Evolutionary conservation across 495 filamentous ascomycete species (phyloP).

Genomic region (Aspergillus funiculosus): DNA sequence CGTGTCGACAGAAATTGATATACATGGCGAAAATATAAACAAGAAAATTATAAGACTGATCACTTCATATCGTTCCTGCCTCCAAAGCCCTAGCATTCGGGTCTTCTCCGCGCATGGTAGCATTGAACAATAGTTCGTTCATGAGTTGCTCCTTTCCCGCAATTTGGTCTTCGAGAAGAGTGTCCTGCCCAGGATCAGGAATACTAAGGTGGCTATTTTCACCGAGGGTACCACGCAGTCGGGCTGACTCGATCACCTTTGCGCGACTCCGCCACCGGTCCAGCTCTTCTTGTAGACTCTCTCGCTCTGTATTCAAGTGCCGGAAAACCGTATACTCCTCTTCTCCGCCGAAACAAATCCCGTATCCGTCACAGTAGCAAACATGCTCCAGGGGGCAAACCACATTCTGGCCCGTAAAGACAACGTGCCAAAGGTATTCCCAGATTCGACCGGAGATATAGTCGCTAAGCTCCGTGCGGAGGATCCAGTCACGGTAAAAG

Average conservation of each 20-base stretch:
- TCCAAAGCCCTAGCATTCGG: slow-evolving; percentile 47
- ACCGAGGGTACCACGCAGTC: slow-evolving; percentile 25
- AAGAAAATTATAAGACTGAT: not conserved
- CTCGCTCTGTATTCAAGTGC: slow-evolving; percentile 33
- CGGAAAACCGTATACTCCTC: slow-evolving; percentile 47
- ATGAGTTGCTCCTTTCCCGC: slow-evolving; percentile 32
- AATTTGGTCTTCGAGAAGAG: slow-evolving; percentile 23
- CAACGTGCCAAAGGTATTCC: slow-evolving; percentile 71
- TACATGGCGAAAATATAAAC: slow-evolving; percentile 9
- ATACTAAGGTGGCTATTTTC: slow-evolving; percentile 29
- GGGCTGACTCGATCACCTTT: slow-evolving; percentile 30
- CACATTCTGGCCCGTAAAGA: slow-evolving; percentile 55
- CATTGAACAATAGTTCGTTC: slow-evolving; percentile 31
- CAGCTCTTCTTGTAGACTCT: slow-evolving; percentile 43
- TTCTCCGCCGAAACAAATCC: slow-evolving; percentile 66
- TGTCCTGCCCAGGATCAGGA: slow-evolving; percentile 34
- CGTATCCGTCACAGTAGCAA: slow-evolving; percentile 74
- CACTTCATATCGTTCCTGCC: slow-evolving; percentile 29
- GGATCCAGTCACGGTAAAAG: slow-evolving; percentile 62
- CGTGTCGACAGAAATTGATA: not conserved
- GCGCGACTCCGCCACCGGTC: slow-evolving; percentile 40
- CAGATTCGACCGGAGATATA: slow-evolving; percentile 65
- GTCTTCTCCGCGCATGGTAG: slow-evolving; percentile 47
- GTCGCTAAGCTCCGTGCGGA: slow-evolving; percentile 56
- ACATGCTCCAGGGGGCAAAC: slow-evolving; percentile 60